Percentiles rank a stretch among this genome's conserved stretches.
phyloP scores from a whole-genome alignment of 2,329 filamentous ascomycete species.

The Bimuria novae-zelandiae region DNA sequence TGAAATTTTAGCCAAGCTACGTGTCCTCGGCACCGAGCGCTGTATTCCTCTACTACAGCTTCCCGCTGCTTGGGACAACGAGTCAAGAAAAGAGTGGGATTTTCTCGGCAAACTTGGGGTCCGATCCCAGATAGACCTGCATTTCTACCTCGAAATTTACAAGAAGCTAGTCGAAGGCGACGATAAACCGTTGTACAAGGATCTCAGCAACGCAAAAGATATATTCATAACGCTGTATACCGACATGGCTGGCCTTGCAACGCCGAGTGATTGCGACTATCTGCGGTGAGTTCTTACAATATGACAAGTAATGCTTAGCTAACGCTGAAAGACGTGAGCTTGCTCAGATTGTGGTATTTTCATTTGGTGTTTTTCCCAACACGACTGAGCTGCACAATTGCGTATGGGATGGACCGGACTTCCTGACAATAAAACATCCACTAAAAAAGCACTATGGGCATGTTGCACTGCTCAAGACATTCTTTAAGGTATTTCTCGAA shows the following conservation, averaged over 20 bases:
- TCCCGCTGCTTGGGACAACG: conserved; percentile 3
- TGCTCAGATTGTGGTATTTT: not conserved
- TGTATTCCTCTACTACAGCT: conserved; percentile 13
- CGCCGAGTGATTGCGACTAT: conserved; percentile 3
- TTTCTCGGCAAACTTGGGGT: conserved; percentile 24
- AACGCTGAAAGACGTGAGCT: not conserved
- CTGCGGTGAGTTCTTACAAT: not conserved
- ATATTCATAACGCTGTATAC: not conserved
- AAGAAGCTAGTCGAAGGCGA: not conserved
- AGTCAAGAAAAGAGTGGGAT: conserved; percentile 10
- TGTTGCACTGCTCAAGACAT: not conserved
- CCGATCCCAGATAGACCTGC: conserved; percentile 9
- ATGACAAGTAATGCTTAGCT: conserved; percentile 1
- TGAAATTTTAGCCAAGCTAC: not conserved
- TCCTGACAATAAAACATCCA: conserved; percentile 2
- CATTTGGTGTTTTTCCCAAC: not conserved
- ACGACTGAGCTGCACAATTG: conserved; percentile 2
- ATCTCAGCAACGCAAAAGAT: not conserved
- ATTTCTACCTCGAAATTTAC: conserved; percentile 15
- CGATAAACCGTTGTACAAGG: not conserved
- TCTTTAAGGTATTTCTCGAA: conserved; percentile 8
- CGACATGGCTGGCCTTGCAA: conserved; percentile 7
- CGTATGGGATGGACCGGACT: conserved; percentile 15
- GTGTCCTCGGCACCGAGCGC: not conserved
- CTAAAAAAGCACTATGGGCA: conserved; percentile 4